Conservation (phyloP, 2,329 filamentous ascomycete genomes). For the Chrysoporthe cubensis region DNA sequence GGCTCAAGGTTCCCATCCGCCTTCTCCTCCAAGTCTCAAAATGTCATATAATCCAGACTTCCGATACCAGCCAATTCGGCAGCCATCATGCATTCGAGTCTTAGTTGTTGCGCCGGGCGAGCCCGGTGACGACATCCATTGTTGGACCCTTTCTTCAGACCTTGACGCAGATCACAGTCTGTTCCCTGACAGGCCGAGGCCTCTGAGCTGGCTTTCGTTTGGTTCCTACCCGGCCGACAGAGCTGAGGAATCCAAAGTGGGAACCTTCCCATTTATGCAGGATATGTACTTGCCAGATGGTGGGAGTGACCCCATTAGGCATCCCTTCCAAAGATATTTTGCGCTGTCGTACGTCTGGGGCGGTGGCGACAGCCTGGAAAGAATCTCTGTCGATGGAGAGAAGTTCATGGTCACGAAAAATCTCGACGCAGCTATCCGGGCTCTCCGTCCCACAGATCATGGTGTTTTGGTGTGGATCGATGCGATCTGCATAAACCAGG, state of each 20-base stretch:
- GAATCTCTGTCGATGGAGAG: too few species aligned
- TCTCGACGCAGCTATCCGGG: too few species aligned
- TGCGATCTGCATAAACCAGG: too few species aligned
- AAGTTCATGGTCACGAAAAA: too few species aligned
- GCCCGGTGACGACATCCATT: background rate
- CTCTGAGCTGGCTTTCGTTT: background rate
- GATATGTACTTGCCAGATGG: too few species aligned
- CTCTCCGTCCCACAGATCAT: too few species aligned
- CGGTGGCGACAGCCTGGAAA: too few species aligned
- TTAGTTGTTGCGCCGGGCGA: background rate
- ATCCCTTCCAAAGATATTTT: too few species aligned
- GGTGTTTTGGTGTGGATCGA: too few species aligned
- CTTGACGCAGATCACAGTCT: background rate
- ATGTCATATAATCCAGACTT: conserved; percentile 1
- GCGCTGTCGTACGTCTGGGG: too few species aligned
- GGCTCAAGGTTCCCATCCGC: background rate
- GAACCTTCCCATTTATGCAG: conserved; percentile 34
- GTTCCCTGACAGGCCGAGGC: background rate
- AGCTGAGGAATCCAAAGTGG: background rate
- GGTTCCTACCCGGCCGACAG: background rate
- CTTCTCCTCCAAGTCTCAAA: background rate
- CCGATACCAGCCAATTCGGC: background rate
- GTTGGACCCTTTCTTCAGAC: background rate
- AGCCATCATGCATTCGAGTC: background rate
- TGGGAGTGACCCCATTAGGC: too few species aligned